Evolutionary conservation across 208 protist genomes (phyloP), one percentile per base, ranked within the genome.

Genomic region (Endotrypanum monterogeii): DNA sequence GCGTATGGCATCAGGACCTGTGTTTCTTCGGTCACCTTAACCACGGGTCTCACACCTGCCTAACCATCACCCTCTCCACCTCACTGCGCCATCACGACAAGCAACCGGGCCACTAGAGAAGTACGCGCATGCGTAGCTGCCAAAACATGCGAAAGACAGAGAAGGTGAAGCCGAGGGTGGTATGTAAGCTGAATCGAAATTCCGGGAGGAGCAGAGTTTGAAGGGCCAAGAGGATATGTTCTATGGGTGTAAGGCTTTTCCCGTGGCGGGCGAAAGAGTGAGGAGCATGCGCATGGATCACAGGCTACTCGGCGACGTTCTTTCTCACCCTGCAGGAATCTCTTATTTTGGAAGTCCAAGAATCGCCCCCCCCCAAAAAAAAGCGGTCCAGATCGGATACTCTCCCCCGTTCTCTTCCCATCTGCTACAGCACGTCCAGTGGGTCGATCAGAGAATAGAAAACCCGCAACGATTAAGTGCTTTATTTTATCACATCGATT

Each of bases 71-170:
- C 11, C 32, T 14, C 60, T 48, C 37, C 35, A 20, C 3, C 60
- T 48, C 60, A 37, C 60, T 65, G 60, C 23, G 37, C 18, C 32
- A 65, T 65, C 60, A 44, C 18, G 60, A n/a, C n/a, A 23, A 46
- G 32, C 18, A 11, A 28, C 37, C 6, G 60, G 12, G 60, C 60
- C 2, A 9, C 37, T 25, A 65, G 32, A 16, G 20, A 20, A 4
- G 60, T 16, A 7, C 7, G 60, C 25, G 37, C 37, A 23, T 23
- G 23, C 46, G 25, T 25, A 48, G 28, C 44, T 39, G 25, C 32
- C 20, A 65, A 48, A 11, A 30, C 23, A 39, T 37, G 32, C 32
- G 2, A 18, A 46, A 65, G 37, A 46, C 20, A 30, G 11, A 30
- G 11, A 65, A 1, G 23, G 23, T n/a, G 9, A 44, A 65, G 20